Evolutionary conservation across 139 green algal genomes (phyloP).

Genomic region (Spirogloea muscicola): DNA sequence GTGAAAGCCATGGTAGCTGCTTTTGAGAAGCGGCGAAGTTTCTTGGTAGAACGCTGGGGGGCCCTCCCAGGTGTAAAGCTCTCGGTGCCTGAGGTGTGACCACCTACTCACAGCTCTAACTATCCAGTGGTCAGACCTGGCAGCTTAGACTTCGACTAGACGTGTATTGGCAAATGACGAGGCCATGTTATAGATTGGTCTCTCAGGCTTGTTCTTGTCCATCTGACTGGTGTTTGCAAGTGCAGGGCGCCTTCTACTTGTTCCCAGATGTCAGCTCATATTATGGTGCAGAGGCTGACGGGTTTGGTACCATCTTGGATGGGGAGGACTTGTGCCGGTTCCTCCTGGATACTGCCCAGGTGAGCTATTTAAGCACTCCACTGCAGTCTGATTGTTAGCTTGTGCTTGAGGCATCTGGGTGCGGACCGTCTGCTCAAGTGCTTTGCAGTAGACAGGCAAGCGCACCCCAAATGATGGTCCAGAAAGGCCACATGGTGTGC

Average conservation of each 20-base stretch:
- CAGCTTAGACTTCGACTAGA: too few species aligned
- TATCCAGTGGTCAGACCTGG: too few species aligned
- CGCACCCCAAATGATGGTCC: not conserved
- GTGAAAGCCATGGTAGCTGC: too few species aligned
- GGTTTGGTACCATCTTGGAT: constrained; percentile 72
- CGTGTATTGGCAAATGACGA: too few species aligned
- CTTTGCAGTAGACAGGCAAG: not conserved
- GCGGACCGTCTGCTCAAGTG: not conserved
- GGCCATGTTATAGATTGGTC: too few species aligned
- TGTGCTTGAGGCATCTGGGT: not conserved
- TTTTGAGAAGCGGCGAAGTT: too few species aligned
- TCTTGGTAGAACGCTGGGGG: too few species aligned
- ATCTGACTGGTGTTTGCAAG: too few species aligned
- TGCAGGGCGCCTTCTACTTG: constrained; percentile 89
- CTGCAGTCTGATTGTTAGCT: not conserved
- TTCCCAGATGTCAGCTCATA: constrained; percentile 62
- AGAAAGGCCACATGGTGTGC: not conserved
- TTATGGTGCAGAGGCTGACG: constrained; percentile 45
- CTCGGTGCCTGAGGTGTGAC: too few species aligned
- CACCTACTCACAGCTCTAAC: too few species aligned
- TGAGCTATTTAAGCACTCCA: constrained; percentile 21
- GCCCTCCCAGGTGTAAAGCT: too few species aligned
- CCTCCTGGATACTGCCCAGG: constrained; percentile 66
- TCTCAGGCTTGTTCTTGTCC: too few species aligned
- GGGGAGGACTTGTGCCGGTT: constrained; percentile 79